Conservation (phyloP, 2,329 filamentous ascomycete genomes). For the Conoideocrella luteorostrata region DNA sequence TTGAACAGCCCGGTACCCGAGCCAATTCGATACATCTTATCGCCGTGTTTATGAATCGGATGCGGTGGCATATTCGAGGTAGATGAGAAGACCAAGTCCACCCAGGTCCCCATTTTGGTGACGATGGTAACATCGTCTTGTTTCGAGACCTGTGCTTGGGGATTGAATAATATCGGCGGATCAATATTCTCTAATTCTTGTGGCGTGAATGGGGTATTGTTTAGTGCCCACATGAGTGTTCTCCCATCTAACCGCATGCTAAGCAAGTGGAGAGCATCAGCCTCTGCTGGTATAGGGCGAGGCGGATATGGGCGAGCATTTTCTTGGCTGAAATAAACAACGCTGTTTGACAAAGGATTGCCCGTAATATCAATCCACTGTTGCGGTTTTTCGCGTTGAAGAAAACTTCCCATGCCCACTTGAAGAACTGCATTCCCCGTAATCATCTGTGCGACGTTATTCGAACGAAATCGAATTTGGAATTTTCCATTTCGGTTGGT, state of each 20-base stretch:
- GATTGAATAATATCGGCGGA: conserved; percentile 43
- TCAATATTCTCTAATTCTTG: conserved; percentile 14
- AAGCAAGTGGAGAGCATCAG: conserved; percentile 41
- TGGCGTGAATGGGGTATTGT: conserved; percentile 37
- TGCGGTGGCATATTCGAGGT: conserved; percentile 41
- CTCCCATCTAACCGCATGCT: conserved; percentile 32
- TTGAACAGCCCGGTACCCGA: conserved; percentile 42
- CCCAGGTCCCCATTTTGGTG: conserved; percentile 42
- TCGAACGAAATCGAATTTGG: conserved; percentile 46
- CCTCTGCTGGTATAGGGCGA: conserved; percentile 31
- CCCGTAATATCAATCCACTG: conserved; percentile 47
- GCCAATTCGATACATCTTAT: conserved; percentile 53
- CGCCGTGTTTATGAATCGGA: conserved; percentile 59
- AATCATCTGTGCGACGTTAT: conserved; percentile 46
- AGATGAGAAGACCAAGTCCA: conserved; percentile 46
- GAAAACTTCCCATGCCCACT: conserved; percentile 11
- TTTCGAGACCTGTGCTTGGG: conserved; percentile 7
- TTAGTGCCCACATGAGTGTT: conserved; percentile 48
- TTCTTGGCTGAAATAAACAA: conserved; percentile 38
- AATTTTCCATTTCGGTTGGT: conserved; percentile 33
- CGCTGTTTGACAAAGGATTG: conserved; percentile 28
- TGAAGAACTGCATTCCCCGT: conserved; percentile 44
- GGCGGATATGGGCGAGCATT: conserved; percentile 41
- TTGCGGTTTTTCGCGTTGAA: conserved; percentile 19
- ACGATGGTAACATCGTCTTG: conserved; percentile 41